Evolutionary conservation across 2,329 filamentous ascomycete genomes (phyloP).

Genomic region (Sclerotinia sclerotiorum): DNA sequence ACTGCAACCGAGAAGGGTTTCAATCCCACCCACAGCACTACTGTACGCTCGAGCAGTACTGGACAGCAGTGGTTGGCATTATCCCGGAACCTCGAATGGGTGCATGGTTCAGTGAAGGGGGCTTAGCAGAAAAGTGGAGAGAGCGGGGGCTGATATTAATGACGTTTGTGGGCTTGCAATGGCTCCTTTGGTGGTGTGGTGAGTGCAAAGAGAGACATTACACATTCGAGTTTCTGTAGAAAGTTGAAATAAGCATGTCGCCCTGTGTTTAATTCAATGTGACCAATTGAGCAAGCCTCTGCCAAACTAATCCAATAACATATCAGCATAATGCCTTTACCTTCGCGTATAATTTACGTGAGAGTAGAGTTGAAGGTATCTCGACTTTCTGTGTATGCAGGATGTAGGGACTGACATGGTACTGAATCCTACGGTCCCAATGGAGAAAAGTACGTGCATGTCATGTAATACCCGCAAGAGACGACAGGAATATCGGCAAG

Average conservation of each 20-base stretch:
- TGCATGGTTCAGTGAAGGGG: not conserved
- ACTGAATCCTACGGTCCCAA: not conserved
- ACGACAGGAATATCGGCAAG: not conserved
- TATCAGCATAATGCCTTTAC: not conserved
- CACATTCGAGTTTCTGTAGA: not conserved
- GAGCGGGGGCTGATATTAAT: not conserved
- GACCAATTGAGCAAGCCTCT: not conserved
- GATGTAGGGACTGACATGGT: not conserved
- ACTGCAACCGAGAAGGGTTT: not conserved
- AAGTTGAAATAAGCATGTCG: not conserved
- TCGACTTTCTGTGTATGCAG: not conserved
- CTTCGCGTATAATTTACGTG: not conserved
- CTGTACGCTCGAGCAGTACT: slow-evolving; percentile 11
- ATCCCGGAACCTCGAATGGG: not conserved
- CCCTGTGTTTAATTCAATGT: not conserved
- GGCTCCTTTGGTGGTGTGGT: not conserved
- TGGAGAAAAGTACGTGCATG: not conserved
- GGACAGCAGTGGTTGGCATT: not conserved
- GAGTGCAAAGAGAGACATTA: slow-evolving; percentile 3
- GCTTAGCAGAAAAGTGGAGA: not conserved
- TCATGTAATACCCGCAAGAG: not conserved
- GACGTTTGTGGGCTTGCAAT: not conserved
- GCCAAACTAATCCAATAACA: too few relatives aligned
- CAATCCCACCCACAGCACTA: slow-evolving; percentile 1
- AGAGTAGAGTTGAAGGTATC: not conserved